These are phyloP conservation scores for Skeletonema menzelii DNA, from an alignment of 108 stramenopile genomes.

Conservation along the genomic window DNA sequence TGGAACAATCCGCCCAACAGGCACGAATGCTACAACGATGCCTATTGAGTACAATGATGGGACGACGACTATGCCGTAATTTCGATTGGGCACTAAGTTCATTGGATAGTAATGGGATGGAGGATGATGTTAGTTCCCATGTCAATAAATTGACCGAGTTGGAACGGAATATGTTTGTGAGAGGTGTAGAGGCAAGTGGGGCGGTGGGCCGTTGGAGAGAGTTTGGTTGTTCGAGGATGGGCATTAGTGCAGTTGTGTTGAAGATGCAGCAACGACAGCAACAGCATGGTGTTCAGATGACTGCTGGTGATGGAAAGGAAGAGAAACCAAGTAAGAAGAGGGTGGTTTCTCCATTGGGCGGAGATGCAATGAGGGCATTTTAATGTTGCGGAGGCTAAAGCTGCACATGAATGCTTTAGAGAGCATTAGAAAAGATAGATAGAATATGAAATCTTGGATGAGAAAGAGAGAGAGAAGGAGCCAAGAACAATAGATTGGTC, in stretches of 20 bases:
- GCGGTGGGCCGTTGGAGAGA: constrained; percentile 50
- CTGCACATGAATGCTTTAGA: neutral
- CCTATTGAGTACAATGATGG: constrained; percentile 52
- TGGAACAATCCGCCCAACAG: constrained; percentile 40
- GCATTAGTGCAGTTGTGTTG: constrained; percentile 20
- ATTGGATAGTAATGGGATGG: constrained; percentile 31
- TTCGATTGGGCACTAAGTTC: constrained; percentile 68
- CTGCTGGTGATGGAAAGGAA: neutral
- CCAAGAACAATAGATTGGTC: neutral
- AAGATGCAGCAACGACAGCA: constrained; percentile 9
- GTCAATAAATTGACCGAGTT: constrained; percentile 47
- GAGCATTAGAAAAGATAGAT: neutral
- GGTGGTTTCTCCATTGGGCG: constrained; percentile 4
- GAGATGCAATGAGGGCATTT: neutral
- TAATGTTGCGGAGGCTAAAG: neutral
- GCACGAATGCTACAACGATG: constrained; percentile 43
- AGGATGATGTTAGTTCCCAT: constrained; percentile 61
- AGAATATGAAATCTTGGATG: neutral
- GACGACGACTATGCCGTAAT: constrained; percentile 55
- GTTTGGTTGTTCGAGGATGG: constrained; percentile 48
- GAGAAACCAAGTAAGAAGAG: neutral
- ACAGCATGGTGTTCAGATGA: neutral
- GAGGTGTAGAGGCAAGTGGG: constrained; percentile 50
- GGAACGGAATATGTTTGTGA: constrained; percentile 56
- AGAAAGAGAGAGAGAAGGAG: no score